Percentiles rank a stretch among this genome's conserved stretches.
Conservation (phyloP, 371 early-diverging fungal genomes). For the Lichtheimia corymbifera region DNA sequence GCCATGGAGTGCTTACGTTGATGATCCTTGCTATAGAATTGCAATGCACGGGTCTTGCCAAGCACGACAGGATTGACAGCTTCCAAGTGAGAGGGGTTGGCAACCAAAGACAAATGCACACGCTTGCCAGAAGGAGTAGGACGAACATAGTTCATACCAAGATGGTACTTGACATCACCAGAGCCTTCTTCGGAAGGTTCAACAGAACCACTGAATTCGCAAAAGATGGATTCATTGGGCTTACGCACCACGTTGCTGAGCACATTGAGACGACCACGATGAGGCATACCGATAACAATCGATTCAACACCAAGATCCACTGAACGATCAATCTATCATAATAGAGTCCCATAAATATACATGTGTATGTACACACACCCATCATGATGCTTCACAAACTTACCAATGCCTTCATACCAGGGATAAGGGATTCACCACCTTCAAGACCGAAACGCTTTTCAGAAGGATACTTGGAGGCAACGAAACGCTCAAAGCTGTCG, state of each 20-base stretch:
- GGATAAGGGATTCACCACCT: slow-evolving; percentile 95
- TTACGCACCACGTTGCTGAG: slow-evolving; percentile 97
- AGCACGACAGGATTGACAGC: slow-evolving; percentile 97
- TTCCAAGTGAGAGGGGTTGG: slow-evolving; percentile 98
- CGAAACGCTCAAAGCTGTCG: slow-evolving; percentile 94
- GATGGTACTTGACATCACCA: slow-evolving; percentile 98
- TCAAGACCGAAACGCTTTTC: slow-evolving; percentile 98
- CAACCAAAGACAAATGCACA: slow-evolving; percentile 93
- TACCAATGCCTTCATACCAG: slow-evolving; percentile 96
- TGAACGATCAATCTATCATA: slow-evolving; percentile 85
- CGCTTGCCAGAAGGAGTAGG: slow-evolving; percentile 95
- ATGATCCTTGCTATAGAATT: slow-evolving; percentile 88
- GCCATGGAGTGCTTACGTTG: slow-evolving; percentile 84
- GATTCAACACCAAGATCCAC: slow-evolving; percentile 93
- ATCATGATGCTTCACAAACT: slow-evolving; percentile 19
- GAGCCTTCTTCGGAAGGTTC: slow-evolving; percentile 90
- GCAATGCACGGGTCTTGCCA: slow-evolving; percentile 94
- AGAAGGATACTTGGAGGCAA: slow-evolving; percentile 91
- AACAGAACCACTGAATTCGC: slow-evolving; percentile 86
- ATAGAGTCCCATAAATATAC: neutral
- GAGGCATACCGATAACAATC: slow-evolving; percentile 97
- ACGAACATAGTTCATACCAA: slow-evolving; percentile 95
- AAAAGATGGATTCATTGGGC: slow-evolving; percentile 96
- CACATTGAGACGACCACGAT: slow-evolving; percentile 97
- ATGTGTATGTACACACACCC: too few relatives aligned